Percentiles rank a stretch among this genome's conserved stretches.
Conservation (phyloP, 805 yeast genomes). For the Candida ficus region DNA sequence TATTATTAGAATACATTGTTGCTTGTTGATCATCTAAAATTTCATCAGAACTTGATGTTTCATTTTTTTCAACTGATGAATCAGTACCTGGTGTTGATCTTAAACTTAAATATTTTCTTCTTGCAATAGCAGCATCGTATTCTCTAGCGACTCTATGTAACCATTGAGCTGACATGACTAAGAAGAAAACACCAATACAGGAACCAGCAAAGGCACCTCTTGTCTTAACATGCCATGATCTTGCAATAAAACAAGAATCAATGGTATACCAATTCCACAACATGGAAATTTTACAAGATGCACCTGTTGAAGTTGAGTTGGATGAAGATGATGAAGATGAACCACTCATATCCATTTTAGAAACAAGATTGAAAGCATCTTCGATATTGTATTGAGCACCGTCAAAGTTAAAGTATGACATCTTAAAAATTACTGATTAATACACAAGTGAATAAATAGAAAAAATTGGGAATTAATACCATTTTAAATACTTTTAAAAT, state of each 20-base stretch:
- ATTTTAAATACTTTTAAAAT: too few species aligned
- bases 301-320: slow-evolving; percentile 2
- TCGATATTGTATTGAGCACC: slow-evolving; percentile 17
- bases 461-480: too few species aligned
- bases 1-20: slow-evolving; percentile 11
- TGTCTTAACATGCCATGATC: slow-evolving; percentile 56
- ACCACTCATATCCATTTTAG: too few species aligned
- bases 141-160: slow-evolving; percentile 51
- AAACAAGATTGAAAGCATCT: slow-evolving; percentile 12
- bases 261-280: slow-evolving; percentile 72
- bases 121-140: slow-evolving; percentile 37
- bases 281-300: slow-evolving; percentile 39
- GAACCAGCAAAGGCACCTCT: slow-evolving; percentile 67
- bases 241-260: slow-evolving; percentile 59
- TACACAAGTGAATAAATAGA: too few species aligned
- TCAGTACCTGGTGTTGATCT: slow-evolving; percentile 1
- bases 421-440: too few species aligned
- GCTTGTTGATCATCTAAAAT: slow-evolving; percentile 11
- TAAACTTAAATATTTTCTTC: slow-evolving; percentile 18
- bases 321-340: too few species aligned
- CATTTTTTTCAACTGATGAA: slow-evolving; percentile 2
- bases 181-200: slow-evolving; percentile 60
- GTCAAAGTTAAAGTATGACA: slow-evolving; percentile 36
- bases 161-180: slow-evolving; percentile 55
- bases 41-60: slow-evolving; percentile 3